Base-by-base conservation (phyloP, 345 rosid species). In the Dovyalis caffra region DNA sequence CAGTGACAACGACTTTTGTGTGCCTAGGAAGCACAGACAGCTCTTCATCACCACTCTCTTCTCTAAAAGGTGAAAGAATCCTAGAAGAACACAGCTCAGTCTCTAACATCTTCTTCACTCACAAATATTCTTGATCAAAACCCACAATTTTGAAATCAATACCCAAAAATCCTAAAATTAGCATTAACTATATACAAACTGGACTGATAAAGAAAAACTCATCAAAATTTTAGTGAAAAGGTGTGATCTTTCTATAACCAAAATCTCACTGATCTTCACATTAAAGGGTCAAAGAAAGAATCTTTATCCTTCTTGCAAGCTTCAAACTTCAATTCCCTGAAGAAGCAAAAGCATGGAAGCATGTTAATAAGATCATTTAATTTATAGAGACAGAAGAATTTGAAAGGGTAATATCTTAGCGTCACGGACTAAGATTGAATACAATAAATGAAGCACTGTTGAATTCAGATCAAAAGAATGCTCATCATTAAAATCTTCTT, bases 1-100 rank as follows among this genome's bases (percentile, higher is more conserved):
- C 93, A 2, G 91, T 88, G 68, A 90, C 91, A 62, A 90, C 72
- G 26, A 90, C 93, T 70, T 90, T 88, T 64, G 93, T 90, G 73
- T 90, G 91, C 74, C 90, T 83, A 1, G 93, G 91, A 70, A 90
- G 91, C 68, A 88, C 90, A n/a, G 88, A 83, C 62, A 90, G 90
- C 77, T 86, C 93, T 68, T 90, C 93, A 28, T 90, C 93, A 8
- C 91, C 88, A 29, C 86, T 88, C 72, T 90, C 93, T 58, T 85
- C 90, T 2, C 90, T 83, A 37, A 85, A 88, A 5, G 86, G 83
- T 1, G 87, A 88, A 60, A 88, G 75, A 20, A 86, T 80, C 68
- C 84, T 87, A 2, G 90, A 78, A 38, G 89, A 8, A 34, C 81
- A 85, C 16, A 86, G 75, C 72, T 80, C 87, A 47, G 86, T 76